Base-by-base conservation (phyloP, 257 asterid genomes). In the Apocynum venetum region DNA sequence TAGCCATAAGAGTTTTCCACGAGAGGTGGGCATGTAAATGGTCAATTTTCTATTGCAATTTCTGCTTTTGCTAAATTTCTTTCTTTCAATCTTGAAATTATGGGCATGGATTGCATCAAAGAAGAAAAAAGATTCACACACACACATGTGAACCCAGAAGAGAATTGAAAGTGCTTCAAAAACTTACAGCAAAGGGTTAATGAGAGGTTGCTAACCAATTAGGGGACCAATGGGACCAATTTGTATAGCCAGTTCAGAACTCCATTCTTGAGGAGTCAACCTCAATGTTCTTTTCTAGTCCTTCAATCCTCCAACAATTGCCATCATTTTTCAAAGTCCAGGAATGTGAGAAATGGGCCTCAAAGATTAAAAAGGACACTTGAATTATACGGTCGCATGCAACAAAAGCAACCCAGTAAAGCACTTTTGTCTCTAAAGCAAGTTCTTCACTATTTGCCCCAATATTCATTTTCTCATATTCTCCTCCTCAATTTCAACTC, bases 241-340 rank as follows among this genome's bases (percentile, higher is more conserved):
- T 64, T 85, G 82, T 83, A 77, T 68, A 64, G 85, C 80, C 82
- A 78, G 80, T 76, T 82, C 82, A 83, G 74, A 83, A 79, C 75
- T 85, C 87, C 89, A 84, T 89, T 80, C 95, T 76, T 89, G 92
- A 82, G 80, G 86, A 86, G 94, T 93, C 98, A 87, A 91, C 91
- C 78, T 89, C 96, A 91, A 71, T 84, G 84, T 86, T 82, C 84
- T 81, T 85, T 82, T 85, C 35, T 75, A 78, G 77, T 72, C 89
- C 83, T 83, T 84, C 82, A 82, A 83, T 79, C 85, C 80, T 83
- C 90, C 96, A 81, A 83, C 92, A 87, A 81, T 84, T 77, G 77
- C 80, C 86, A 84, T 85, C 89, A 85, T 81, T 80, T 77, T 76
- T 73, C 82, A 84, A 86, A 78, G 77, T 83, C 81, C 72, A 71